Conservation (phyloP, 1,139 yeast genomes). For the Geotrichum carabidarum region DNA sequence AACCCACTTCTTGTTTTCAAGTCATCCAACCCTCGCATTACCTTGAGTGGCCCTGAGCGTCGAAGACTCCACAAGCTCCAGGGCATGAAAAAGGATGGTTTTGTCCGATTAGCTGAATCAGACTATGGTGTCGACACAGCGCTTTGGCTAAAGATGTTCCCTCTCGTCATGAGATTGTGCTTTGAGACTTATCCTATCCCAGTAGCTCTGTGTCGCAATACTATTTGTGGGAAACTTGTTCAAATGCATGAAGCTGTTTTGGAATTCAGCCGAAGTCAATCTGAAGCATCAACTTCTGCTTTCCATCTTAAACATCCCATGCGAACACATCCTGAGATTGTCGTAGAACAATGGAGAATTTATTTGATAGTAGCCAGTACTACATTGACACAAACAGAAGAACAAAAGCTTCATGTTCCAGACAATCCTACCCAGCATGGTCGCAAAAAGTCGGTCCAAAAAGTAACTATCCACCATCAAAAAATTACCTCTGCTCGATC, state of each 20-base stretch:
- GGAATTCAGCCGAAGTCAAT: slow-evolving; percentile 51
- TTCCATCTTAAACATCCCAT: slow-evolving; percentile 34
- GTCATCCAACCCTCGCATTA: slow-evolving; percentile 47
- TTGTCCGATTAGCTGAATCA: slow-evolving; percentile 75
- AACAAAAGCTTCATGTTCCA: slow-evolving; percentile 67
- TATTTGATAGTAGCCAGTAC: slow-evolving; percentile 89
- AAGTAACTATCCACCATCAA: slow-evolving; percentile 79
- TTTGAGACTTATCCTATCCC: slow-evolving; percentile 87
- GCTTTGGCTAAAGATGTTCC: slow-evolving; percentile 85
- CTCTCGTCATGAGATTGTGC: slow-evolving; percentile 63
- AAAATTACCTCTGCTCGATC: slow-evolving; percentile 90
- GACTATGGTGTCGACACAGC: slow-evolving; percentile 95
- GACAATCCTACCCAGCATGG: slow-evolving; percentile 44
- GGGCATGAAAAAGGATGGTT: slow-evolving; percentile 54
- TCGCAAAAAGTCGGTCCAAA: slow-evolving; percentile 59
- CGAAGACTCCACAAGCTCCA: slow-evolving; percentile 62
- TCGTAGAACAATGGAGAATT: slow-evolving; percentile 83
- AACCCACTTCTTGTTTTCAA: slow-evolving; percentile 63
- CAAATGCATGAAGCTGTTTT: slow-evolving; percentile 81
- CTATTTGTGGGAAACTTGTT: slow-evolving; percentile 81
- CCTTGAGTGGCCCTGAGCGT: slow-evolving; percentile 75
- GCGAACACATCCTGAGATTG: slow-evolving; percentile 58
- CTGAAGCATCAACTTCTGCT: slow-evolving; percentile 22
- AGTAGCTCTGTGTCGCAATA: slow-evolving; percentile 88
- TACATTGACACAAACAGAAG: slow-evolving; percentile 83